Base-by-base conservation (phyloP, 805 yeast species). In the Ogataea methylovora region DNA sequence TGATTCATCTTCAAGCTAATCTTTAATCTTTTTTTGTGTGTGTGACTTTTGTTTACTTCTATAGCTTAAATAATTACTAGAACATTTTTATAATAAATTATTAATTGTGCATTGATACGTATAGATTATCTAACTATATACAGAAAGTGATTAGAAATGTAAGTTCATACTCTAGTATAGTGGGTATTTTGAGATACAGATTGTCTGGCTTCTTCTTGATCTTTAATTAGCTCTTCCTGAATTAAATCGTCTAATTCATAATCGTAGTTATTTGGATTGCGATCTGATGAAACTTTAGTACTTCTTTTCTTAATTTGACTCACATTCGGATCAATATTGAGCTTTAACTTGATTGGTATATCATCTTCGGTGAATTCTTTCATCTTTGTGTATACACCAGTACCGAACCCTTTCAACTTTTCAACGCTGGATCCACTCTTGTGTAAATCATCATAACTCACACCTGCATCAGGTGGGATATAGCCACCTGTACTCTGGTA, bases 161-260 rank as follows among this genome's bases (percentile, higher is more conserved):
- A 21, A 29, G 20, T 7, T 28, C n/a, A 30, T 3, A 30, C 32
- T 8, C 11, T 13, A 22, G 11, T 30, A 15, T 15, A 30, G 7
- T 30, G 20, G 9, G 10, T 30, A 15, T 8, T 17, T 3, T 18
- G 16, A 3, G 9, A 6, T 10, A 7, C 27, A 27, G 30, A 18
- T 17, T 35, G 27, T 24, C 27, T 26, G n/a, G 37, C 32, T 35
- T 48, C 33, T 20, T 33, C 20, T 27, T 31, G 35, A 25, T 59
- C 64, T 5, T 44, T 46, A 16, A 35, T 45, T 10, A 45, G 36
- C 35, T 60, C 65, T 28, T 60, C 58, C 15, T 55, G 46, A 20
- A 71, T 69, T 32, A 71, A 51, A 11, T 69, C 73, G 39, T 71
- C 65, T 19, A 71, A 44, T 39, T 69, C 72, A 38, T 60, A 71